These are phyloP conservation scores for Herpetomonas tarakana DNA, from an alignment of 208 protist genomes.

Conservation along the genomic window DNA sequence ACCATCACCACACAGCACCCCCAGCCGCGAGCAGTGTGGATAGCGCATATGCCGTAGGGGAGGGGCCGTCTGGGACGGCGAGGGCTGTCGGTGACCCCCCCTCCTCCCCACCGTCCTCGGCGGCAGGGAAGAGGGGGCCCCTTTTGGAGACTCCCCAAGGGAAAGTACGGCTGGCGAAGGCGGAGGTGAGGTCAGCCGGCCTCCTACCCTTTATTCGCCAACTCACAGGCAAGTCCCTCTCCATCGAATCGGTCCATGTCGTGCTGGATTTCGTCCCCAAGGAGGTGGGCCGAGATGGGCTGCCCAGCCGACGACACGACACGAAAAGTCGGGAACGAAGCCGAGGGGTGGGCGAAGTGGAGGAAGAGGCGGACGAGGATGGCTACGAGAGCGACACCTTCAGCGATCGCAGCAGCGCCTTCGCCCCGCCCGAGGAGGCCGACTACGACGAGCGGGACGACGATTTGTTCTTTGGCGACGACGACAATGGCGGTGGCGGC, in stretches of 20 bases:
- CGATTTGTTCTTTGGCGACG: background rate
- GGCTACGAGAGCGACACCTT: background rate
- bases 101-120: too few species aligned
- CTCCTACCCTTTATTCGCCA: conserved; percentile 4
- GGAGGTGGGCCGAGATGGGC: background rate
- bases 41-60: too few species aligned
- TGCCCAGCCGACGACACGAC: too few species aligned
- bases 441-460: background rate
- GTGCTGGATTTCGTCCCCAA: conserved; percentile 14
- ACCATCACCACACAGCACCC: too few species aligned
- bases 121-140: too few species aligned
- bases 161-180: conserved; percentile 5
- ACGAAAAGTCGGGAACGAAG: too few species aligned
- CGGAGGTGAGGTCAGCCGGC: conserved; percentile 7
- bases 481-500: background rate
- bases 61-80: background rate
- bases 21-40: too few species aligned
- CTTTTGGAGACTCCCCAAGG: background rate
- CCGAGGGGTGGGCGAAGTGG: too few species aligned
- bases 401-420: background rate
- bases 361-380: too few species aligned
- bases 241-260: conserved; percentile 6
- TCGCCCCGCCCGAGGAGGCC: background rate
- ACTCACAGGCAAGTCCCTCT: conserved; percentile 2
- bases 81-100: too few species aligned